These are phyloP conservation scores for Barnettozyma salicaria DNA, from an alignment of 805 yeast species.

Conservation along the genomic window DNA sequence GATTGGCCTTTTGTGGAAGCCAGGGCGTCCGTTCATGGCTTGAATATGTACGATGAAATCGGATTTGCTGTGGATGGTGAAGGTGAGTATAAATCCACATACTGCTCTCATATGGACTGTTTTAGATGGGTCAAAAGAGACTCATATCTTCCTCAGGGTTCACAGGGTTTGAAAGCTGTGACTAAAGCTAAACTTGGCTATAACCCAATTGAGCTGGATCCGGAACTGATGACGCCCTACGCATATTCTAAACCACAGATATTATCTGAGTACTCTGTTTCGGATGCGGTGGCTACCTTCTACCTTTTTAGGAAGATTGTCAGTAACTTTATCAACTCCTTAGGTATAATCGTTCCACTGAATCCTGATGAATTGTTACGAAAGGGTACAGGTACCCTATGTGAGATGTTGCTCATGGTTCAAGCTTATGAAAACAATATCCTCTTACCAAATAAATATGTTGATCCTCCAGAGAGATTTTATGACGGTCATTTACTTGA, in stretches of 20 bases:
- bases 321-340: conserved; percentile 92
- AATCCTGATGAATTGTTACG: conserved; percentile 95
- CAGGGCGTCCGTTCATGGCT: conserved; percentile 74
- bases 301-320: conserved; percentile 94
- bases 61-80: conserved; percentile 88
- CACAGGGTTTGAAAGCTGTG: conserved; percentile 97
- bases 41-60: conserved; percentile 86
- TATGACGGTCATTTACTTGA: conserved; percentile 91
- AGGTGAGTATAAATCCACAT: conserved; percentile 87
- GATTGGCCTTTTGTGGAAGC: conserved; percentile 99
- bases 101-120: conserved; percentile 97
- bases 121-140: conserved; percentile 98
- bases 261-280: conserved; percentile 93
- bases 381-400: conserved; percentile 96
- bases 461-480: conserved; percentile 90
- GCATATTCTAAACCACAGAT: conserved; percentile 92
- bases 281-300: conserved; percentile 98
- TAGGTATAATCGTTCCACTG: conserved; percentile 91
- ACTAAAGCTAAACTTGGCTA: conserved; percentile 94
- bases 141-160: conserved; percentile 95
- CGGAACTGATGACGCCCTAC: conserved; percentile 96
- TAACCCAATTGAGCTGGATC: conserved; percentile 94
- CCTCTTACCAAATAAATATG: conserved; percentile 85
- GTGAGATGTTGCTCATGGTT: conserved; percentile 96
- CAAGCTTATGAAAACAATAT: conserved; percentile 82